phyloP scores from a whole-genome alignment of 805 yeast genomes.

The Blastobotrys mokoenaii region DNA sequence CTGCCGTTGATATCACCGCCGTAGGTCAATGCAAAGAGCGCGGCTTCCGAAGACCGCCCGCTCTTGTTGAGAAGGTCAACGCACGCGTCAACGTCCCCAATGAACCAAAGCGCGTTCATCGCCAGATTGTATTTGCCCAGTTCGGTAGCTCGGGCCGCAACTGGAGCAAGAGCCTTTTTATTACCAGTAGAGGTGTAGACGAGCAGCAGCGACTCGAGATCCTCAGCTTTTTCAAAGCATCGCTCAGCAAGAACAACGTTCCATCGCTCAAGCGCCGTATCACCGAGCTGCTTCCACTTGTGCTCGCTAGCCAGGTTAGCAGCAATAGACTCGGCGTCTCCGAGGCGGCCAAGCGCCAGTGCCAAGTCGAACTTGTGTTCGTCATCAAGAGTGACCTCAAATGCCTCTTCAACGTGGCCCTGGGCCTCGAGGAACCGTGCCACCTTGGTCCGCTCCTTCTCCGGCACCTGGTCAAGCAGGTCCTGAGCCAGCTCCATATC shows the following conservation, averaged over 20 bases:
- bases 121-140: constrained; percentile 83
- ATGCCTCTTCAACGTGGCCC: constrained; percentile 78
- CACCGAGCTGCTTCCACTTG: constrained; percentile 92
- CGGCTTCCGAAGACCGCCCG: constrained; percentile 75
- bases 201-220: constrained; percentile 71
- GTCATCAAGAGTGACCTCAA: constrained; percentile 70
- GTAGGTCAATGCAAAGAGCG: constrained; percentile 70
- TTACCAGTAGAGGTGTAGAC: constrained; percentile 77
- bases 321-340: constrained; percentile 58
- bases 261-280: constrained; percentile 71
- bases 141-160: constrained; percentile 61
- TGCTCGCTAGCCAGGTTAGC: constrained; percentile 38
- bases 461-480: constrained; percentile 47
- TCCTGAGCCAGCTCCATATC: constrained; percentile 78
- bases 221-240: constrained; percentile 71
- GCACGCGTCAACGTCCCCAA: constrained; percentile 61
- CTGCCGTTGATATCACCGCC: constrained; percentile 41
- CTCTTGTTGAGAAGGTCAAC: constrained; percentile 57
- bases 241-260: constrained; percentile 72
- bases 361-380: constrained; percentile 93
- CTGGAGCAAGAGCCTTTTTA: constrained; percentile 44
- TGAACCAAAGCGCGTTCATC: constrained; percentile 83
- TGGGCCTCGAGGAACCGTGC: constrained; percentile 92
- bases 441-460: constrained; percentile 61
- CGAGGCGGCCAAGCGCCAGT: constrained; percentile 61